These are phyloP conservation scores for Vaccinium myrtillus DNA, from an alignment of 148 eudicot genomes.

Conservation along the genomic window DNA sequence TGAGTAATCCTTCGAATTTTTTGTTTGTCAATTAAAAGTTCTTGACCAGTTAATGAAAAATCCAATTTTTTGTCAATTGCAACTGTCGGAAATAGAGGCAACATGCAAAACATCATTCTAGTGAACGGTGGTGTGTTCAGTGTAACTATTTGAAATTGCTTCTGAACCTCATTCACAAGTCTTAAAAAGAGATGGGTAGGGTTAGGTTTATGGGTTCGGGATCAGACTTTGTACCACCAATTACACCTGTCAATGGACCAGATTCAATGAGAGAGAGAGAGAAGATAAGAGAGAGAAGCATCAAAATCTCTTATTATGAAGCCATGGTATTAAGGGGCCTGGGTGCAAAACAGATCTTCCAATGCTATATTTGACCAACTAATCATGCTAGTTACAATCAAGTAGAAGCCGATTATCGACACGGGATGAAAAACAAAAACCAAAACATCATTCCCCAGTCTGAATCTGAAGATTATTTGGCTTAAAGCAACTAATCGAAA, in stretches of 20 bases:
- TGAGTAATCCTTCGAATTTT: too few species aligned
- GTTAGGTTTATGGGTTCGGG: too few species aligned
- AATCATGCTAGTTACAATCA: slow-evolving; percentile 6
- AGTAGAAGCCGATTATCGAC: background rate
- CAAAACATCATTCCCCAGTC: background rate
- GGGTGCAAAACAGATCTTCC: background rate
- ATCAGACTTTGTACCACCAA: too few species aligned
- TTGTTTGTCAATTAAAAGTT: too few species aligned
- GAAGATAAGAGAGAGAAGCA: background rate
- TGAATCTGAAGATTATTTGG: background rate
- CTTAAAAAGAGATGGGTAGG: background rate
- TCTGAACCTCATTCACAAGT: background rate
- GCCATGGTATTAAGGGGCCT: background rate
- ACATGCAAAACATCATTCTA: too few species aligned
- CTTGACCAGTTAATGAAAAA: background rate
- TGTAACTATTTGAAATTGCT: background rate
- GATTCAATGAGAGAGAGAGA: background rate
- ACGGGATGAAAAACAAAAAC: background rate
- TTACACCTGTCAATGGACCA: too few species aligned
- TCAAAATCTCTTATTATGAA: background rate
- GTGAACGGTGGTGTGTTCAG: too few species aligned
- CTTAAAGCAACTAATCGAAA: background rate
- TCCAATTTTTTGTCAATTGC: background rate
- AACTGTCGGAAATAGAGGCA: too few species aligned
- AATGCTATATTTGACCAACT: background rate